phyloP scores from a whole-genome alignment of 2,329 filamentous ascomycete genomes.

The Trichophyton schoenleinii region DNA sequence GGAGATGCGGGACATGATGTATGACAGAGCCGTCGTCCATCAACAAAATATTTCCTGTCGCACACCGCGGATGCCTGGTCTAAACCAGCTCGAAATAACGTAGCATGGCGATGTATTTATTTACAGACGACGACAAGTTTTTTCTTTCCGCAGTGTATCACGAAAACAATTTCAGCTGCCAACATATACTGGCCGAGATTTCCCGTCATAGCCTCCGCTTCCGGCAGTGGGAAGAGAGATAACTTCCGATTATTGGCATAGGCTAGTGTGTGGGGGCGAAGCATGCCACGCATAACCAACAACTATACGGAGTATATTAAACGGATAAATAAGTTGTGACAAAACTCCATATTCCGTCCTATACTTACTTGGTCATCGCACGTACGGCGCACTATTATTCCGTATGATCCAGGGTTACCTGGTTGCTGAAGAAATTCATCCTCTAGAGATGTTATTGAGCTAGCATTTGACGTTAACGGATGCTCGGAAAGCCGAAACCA shows the following conservation, averaged over 20 bases:
- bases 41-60: background rate
- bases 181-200: background rate
- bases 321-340: background rate
- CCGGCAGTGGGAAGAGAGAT: background rate
- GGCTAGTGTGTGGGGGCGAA: background rate
- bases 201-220: background rate
- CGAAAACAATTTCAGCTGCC: background rate
- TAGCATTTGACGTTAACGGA: background rate
- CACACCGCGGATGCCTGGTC: background rate
- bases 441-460: too few species aligned
- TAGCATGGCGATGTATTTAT: background rate
- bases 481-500: background rate
- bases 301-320: background rate
- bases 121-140: background rate
- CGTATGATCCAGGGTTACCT: background rate
- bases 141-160: background rate
- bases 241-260: background rate
- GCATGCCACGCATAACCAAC: background rate
- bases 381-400: too few species aligned
- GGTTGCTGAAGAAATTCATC: too few species aligned
- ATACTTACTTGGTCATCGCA: background rate
- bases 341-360: background rate
- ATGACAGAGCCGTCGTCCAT: background rate
- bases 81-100: background rate
- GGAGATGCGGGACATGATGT: background rate